Percentiles rank a stretch among this genome's conserved stretches.
Conservation (phyloP, 768 basidiomycete genomes). For the Boletus huronensis region DNA sequence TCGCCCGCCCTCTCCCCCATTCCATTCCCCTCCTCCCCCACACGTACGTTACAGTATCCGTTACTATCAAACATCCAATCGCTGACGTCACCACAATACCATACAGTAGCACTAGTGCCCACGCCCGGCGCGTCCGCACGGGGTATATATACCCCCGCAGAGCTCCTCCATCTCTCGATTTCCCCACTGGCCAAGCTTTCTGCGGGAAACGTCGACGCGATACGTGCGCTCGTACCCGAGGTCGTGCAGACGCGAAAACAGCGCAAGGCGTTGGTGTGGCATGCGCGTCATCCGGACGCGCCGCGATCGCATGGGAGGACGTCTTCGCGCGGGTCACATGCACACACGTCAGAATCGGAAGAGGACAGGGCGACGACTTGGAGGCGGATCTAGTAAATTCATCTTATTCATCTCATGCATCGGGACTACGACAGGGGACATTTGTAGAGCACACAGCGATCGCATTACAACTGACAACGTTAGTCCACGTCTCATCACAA, state of each 20-base stretch:
- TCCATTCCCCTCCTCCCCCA: background rate
- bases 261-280: conserved; percentile 28
- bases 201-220: background rate
- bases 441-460: background rate
- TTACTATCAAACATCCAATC: no score
- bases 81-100: background rate
- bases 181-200: conserved; percentile 22
- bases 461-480: background rate
- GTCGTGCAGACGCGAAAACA: conserved; percentile 24
- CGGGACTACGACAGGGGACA: background rate
- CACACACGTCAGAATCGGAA: conserved; percentile 16
- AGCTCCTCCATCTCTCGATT: conserved; percentile 22
- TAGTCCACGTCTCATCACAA: background rate
- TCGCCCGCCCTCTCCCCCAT: conserved; percentile 4
- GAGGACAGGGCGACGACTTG: conserved; percentile 15
- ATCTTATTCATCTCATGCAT: background rate
- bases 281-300: background rate
- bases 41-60: background rate
- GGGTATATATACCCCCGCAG: conserved; percentile 24
- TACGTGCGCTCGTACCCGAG: conserved; percentile 26
- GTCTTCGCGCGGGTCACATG: conserved; percentile 6
- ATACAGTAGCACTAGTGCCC: no score
- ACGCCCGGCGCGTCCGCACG: background rate
- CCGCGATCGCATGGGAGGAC: background rate
- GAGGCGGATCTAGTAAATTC: conserved; percentile 6